Evolutionary conservation across 2,329 filamentous ascomycete species (phyloP).

Genomic region (Pseudogymnoascus sp.): DNA sequence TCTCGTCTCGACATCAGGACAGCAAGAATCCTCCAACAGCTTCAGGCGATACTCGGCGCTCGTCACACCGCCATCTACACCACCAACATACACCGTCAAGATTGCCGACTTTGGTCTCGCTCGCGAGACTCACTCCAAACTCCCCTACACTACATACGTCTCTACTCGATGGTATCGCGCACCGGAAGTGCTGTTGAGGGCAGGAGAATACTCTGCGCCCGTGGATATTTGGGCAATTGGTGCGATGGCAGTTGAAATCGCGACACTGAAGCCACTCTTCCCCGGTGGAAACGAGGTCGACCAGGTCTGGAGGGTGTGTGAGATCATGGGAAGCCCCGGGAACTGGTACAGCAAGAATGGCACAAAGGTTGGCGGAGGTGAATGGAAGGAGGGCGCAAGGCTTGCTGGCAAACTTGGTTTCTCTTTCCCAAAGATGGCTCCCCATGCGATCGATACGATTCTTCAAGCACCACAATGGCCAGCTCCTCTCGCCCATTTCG

Average conservation of each 20-base stretch:
- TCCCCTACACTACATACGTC: slow-evolving; percentile 96
- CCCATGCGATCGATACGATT: slow-evolving; percentile 92
- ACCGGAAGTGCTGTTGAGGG: slow-evolving; percentile 86
- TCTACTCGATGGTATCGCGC: slow-evolving; percentile 95
- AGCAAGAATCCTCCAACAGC: slow-evolving; percentile 72
- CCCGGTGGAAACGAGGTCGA: slow-evolving; percentile 97
- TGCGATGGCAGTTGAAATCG: slow-evolving; percentile 97
- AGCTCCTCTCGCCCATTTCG: slow-evolving; percentile 77
- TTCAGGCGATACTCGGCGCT: slow-evolving; percentile 90
- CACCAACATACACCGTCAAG: slow-evolving; percentile 91
- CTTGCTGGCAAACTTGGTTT: slow-evolving; percentile 95
- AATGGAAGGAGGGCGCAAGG: slow-evolving; percentile 92
- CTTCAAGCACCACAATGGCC: slow-evolving; percentile 90
- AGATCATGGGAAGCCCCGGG: slow-evolving; percentile 98
- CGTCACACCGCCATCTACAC: slow-evolving; percentile 90
- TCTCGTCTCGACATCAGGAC: slow-evolving; percentile 78
- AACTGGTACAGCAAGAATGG: slow-evolving; percentile 96
- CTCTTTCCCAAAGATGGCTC: slow-evolving; percentile 98
- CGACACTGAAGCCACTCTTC: slow-evolving; percentile 92
- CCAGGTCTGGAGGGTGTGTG: slow-evolving; percentile 96
- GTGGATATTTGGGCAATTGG: slow-evolving; percentile 98
- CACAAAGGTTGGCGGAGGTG: slow-evolving; percentile 80
- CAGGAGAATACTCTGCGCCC: slow-evolving; percentile 93
- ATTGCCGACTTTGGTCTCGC: slow-evolving; percentile 97
- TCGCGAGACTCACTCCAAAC: slow-evolving; percentile 92